Evolutionary conservation across 768 basidiomycete genomes (phyloP).

Genomic region (Lentinus brumalis): DNA sequence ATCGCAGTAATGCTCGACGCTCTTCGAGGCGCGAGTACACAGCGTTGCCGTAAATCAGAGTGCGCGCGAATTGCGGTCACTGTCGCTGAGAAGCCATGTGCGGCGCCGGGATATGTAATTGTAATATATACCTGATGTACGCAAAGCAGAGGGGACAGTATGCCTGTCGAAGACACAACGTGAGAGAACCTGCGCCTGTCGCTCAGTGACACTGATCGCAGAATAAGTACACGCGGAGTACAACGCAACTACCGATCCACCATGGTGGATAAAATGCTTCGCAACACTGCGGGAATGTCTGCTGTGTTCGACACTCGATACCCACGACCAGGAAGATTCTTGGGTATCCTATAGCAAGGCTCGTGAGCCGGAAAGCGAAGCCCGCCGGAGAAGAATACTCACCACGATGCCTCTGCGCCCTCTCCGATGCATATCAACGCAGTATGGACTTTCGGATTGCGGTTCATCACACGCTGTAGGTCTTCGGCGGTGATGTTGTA

Average conservation of each 20-base stretch:
- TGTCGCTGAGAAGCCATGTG: background rate
- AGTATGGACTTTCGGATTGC: conserved; percentile 64
- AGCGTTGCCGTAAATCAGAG: too few species aligned
- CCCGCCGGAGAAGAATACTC: conserved; percentile 14
- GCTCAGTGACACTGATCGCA: background rate
- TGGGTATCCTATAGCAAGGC: conserved; percentile 50
- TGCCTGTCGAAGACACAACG: too few species aligned
- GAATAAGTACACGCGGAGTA: background rate
- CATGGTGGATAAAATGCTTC: conserved; percentile 53
- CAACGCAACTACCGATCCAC: conserved; percentile 22
- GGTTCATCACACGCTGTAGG: conserved; percentile 56
- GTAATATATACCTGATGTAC: background rate
- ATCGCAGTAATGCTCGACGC: too few species aligned
- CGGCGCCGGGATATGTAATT: background rate
- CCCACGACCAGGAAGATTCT: conserved; percentile 59
- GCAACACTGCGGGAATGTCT: conserved; percentile 64
- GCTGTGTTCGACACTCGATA: conserved; percentile 62
- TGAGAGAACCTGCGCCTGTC: background rate
- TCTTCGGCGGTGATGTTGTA: conserved; percentile 65
- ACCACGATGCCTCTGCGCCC: conserved; percentile 67
- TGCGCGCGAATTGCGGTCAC: too few species aligned
- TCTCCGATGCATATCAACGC: conserved; percentile 72
- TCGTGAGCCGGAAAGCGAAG: background rate
- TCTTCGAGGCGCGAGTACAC: too few species aligned
- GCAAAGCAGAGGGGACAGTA: background rate